Base-by-base conservation (phyloP, 2,329 filamentous ascomycete genomes). In the Microsporum audouinii region DNA sequence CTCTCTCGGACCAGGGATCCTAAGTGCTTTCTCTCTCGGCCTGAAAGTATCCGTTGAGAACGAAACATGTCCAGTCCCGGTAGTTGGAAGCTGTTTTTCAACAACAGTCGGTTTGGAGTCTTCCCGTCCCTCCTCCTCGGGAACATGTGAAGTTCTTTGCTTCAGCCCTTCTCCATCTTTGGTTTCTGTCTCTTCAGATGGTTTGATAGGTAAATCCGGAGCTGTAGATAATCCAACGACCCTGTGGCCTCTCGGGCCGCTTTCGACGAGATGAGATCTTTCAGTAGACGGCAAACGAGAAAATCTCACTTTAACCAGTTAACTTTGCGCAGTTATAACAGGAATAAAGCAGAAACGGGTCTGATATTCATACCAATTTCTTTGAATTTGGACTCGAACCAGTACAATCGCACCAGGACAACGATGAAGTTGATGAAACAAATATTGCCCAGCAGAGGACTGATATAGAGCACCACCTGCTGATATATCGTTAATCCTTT, bases 351-450 rank as follows among this genome's bases (percentile, higher is more conserved):
- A 23, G 17, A 39, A 39, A 10, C 5, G 23, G 1, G 8, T 36
- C 6, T 23, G 36, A n/a, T n/a, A 14, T 17, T 14, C 39, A 31
- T 64, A 72, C 70, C 76, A 3, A 75, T 66, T 41, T 72, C 67
- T 61, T 75, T 76, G 2, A 82, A 68, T 14, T 73, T 73, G 59
- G 76, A 77, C 49, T 76, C 71, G 64, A 82, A 82, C 77, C 79
- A 82, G 56, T 72, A 68, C 2, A 82, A 65, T 0, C 80, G 73
- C 0, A 79, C 74, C 10, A 78, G 65, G 2, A 82, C 77, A 3
- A 81, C 77, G 5, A 78, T 58, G 2, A 78, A 75, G 64, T 81
- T 81, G 66, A 82, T 70, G 64, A 80, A 80, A 0, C 75, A 74
- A 14, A 80, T 61, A 60, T 82, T 81, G 0, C 75, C 76, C 1